Conservation (phyloP, 257 asterid species). For the Ehretia macrophylla region DNA sequence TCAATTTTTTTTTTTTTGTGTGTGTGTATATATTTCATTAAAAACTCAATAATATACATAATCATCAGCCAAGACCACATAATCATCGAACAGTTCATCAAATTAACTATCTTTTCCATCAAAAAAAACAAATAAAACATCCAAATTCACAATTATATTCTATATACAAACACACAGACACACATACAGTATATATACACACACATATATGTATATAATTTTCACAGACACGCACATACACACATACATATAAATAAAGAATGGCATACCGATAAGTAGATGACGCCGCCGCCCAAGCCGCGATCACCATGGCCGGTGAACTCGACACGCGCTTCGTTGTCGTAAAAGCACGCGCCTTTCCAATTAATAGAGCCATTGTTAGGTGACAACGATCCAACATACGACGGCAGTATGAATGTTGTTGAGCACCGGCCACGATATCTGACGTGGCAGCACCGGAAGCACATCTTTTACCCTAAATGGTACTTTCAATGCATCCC, state of each 20-base stretch:
- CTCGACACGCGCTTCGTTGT: conserved; percentile 72
- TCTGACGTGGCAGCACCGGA: conserved; percentile 79
- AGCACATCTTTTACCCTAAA: conserved; percentile 80
- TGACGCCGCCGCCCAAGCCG: conserved; percentile 80
- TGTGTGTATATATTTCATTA: no score
- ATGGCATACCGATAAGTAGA: conserved; percentile 63
- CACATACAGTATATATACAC: no score
- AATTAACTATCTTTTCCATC: no score
- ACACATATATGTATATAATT: no score
- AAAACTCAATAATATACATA: no score
- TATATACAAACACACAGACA: no score
- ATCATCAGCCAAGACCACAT: no score
- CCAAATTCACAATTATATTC: no score
- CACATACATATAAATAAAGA: not conserved
- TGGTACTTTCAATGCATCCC: conserved; percentile 72
- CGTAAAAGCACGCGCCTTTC: conserved; percentile 88
- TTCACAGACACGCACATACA: no score
- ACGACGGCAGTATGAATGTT: conserved; percentile 81
- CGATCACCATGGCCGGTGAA: conserved; percentile 65
- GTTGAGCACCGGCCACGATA: conserved; percentile 91
- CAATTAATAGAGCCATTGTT: conserved; percentile 73
- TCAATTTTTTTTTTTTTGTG: no score
- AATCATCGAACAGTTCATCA: no score
- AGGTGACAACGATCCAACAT: conserved; percentile 84
- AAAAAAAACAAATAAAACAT: no score